Evolutionary conservation across 208 protist genomes (phyloP), one percentile per base, ranked within the genome.

Genomic region (Trypanosoma grayi): DNA sequence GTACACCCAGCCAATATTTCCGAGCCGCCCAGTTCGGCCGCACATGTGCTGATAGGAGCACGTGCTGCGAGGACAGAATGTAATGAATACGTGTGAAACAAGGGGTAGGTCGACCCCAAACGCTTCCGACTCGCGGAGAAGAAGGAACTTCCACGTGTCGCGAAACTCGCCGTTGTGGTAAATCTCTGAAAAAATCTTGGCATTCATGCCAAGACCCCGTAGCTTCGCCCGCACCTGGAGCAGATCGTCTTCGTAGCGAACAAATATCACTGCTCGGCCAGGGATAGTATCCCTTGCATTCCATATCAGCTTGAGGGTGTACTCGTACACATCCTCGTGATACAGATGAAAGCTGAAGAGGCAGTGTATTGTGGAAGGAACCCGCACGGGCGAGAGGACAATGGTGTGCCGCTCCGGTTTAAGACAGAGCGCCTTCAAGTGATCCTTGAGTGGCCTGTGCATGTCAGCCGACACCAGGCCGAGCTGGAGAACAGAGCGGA

Each of bases 1-100:
- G 73, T 87, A 92, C 4, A 84, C 87, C 85, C 87, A 94, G 14
- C 87, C 87, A n/a, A 90, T 69, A 66, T 87, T 92, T 47, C 84
- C 83, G 16, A 91, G 64, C 1, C 82, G 74, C 5, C 80, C 82
- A 10, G 77, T 83, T 28, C 84, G 81, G 9, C 86, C 83, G 50
- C 83, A 88, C 87, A 94, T 91, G 70, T 94, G 87, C 63, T 88
- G 73, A 62, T 81, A 88, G 41, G 75, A 72, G 45, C 80, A 78
- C 66, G 77, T 77, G n/a, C 74, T 79, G 18, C 66, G 64, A 43
- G 87, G 87, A 27, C 71, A 73, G 64, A 94, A 94, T 20, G 77
- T 83, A 48, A 94, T 83, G 56, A 94, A 81, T 16, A 90, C 87
- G 59, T 94, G 87, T 18, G 87, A 94, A 24, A 94, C 79, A 46